These are phyloP conservation scores for Dryadomyces quercivorus DNA, from an alignment of 2,329 filamentous ascomycete genomes.

Conservation along the genomic window DNA sequence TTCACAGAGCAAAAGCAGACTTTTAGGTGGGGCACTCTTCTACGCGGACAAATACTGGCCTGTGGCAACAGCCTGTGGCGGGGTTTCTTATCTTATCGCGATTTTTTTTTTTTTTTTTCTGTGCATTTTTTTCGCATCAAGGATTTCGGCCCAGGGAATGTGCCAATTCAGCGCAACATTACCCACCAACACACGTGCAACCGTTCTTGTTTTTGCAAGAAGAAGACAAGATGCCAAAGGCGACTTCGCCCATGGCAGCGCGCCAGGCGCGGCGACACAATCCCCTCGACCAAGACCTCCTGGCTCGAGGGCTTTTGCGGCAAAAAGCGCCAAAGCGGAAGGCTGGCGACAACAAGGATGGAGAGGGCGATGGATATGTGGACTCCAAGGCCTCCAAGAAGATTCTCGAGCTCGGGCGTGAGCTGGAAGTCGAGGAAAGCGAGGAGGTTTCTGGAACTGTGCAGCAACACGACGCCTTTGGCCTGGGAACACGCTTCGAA, in stretches of 20 bases:
- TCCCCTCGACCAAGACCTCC: constrained; percentile 79
- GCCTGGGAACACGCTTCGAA: constrained; percentile 10
- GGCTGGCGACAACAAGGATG: constrained; percentile 45
- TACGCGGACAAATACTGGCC: background rate
- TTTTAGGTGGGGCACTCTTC: constrained; percentile 5
- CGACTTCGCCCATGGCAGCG: constrained; percentile 43
- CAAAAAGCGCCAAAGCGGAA: constrained; percentile 63
- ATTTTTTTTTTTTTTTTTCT: constrained; percentile 1
- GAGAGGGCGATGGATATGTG: constrained; percentile 58
- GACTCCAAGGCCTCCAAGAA: constrained; percentile 67
- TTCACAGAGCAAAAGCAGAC: constrained; percentile 5
- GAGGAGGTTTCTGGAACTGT: background rate
- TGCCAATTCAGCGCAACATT: background rate
- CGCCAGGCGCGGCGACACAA: constrained; percentile 65
- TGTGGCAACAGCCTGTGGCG: constrained; percentile 7
- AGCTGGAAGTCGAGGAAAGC: constrained; percentile 70
- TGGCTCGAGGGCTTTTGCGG: constrained; percentile 57
- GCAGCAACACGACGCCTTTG: background rate
- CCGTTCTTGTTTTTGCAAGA: background rate
- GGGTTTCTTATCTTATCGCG: constrained; percentile 3
- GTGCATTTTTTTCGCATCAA: background rate
- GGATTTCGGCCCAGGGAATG: background rate
- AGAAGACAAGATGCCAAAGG: constrained; percentile 59
- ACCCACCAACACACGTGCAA: background rate
- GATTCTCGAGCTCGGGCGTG: constrained; percentile 59